phyloP scores from a whole-genome alignment of 2,329 filamentous ascomycete genomes.

The Aspergillus sp. region DNA sequence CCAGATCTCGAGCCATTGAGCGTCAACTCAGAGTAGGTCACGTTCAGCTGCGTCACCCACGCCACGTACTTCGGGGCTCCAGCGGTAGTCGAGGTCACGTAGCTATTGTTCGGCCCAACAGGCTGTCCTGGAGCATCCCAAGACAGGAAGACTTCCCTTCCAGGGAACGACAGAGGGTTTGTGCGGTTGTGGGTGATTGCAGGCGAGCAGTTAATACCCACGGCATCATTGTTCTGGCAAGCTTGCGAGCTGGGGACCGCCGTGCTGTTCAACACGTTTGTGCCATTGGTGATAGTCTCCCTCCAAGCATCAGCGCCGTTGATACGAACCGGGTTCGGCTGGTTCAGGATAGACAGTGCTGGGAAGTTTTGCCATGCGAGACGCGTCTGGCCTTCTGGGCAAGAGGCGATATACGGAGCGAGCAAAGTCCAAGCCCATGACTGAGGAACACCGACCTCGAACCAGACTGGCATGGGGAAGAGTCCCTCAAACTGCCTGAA shows the following conservation, averaged over 20 bases:
- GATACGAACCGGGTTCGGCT: slow-evolving; percentile 71
- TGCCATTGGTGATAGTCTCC: slow-evolving; percentile 57
- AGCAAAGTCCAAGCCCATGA: slow-evolving; percentile 82
- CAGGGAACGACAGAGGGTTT: slow-evolving; percentile 72
- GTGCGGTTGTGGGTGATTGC: slow-evolving; percentile 69
- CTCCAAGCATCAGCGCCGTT: slow-evolving; percentile 64
- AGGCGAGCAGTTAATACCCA: slow-evolving; percentile 58
- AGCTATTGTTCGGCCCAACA: slow-evolving; percentile 80
- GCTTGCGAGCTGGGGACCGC: slow-evolving; percentile 49
- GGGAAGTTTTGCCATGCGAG: slow-evolving; percentile 86
- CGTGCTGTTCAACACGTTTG: slow-evolving; percentile 37
- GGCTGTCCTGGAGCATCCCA: slow-evolving; percentile 72
- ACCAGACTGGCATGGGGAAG: slow-evolving; percentile 82
- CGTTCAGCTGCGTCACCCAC: slow-evolving; percentile 76
- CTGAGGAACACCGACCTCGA: slow-evolving; percentile 76
- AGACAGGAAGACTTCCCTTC: slow-evolving; percentile 67
- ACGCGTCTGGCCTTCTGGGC: slow-evolving; percentile 71
- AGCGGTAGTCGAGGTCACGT: slow-evolving; percentile 65
- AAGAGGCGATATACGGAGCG: slow-evolving; percentile 77
- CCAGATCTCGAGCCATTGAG: slow-evolving; percentile 56
- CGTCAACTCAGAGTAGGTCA: slow-evolving; percentile 68
- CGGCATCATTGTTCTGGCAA: slow-evolving; percentile 60
- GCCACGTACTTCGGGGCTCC: slow-evolving; percentile 66
- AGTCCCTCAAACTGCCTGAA: slow-evolving; percentile 81
- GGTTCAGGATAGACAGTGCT: slow-evolving; percentile 68